Percentiles rank a stretch among this genome's conserved stretches.
Evolutionary conservation across 2,329 filamentous ascomycete genomes (phyloP).

Genomic region (Alternaria sp.): DNA sequence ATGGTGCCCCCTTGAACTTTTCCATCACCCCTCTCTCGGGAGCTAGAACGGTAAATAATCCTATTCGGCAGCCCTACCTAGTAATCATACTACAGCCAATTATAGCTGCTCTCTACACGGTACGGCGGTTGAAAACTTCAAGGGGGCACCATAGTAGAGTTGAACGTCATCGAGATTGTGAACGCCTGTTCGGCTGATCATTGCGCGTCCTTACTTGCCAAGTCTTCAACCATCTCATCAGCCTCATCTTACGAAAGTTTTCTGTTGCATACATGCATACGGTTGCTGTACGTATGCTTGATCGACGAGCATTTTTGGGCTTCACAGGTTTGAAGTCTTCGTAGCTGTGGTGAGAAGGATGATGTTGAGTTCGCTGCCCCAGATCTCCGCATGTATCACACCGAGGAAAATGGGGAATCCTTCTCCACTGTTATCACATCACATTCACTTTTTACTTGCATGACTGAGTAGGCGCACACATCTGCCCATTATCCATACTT

Average conservation of each 20-base stretch:
- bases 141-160: not conserved
- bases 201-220: not conserved
- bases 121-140: too few species aligned
- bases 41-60: too few species aligned
- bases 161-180: not conserved
- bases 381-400: conserved; percentile 3
- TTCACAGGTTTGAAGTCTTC: not conserved
- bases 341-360: conserved; percentile 5
- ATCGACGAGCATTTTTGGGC: conserved; percentile 1
- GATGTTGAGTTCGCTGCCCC: conserved; percentile 3
- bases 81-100: too few species aligned
- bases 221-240: not conserved
- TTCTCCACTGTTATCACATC: not conserved
- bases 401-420: not conserved
- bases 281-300: not conserved
- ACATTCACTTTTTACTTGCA: not conserved
- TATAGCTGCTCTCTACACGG: too few species aligned
- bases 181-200: conserved; percentile 12
- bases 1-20: too few species aligned
- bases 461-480: conserved; percentile 1
- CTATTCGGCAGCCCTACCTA: too few species aligned
- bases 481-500: not conserved
- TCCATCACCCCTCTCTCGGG: too few species aligned
- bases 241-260: conserved; percentile 7
- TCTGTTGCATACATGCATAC: not conserved